Evolutionary conservation across 2,329 filamentous ascomycete genomes (phyloP).

Genomic region (Dactylellina haptotyla): DNA sequence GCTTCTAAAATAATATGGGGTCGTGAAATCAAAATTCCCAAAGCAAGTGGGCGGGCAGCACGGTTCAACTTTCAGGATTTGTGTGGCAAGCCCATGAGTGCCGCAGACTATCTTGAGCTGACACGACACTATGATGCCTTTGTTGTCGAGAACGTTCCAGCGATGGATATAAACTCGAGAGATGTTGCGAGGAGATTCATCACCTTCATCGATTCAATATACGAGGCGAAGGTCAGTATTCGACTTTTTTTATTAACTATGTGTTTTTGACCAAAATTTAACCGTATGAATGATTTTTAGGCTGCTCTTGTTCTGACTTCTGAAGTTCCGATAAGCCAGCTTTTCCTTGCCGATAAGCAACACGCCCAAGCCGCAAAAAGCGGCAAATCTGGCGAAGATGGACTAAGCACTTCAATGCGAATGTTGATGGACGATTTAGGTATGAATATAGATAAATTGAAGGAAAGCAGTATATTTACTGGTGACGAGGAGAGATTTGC

Average conservation of each 20-base stretch:
- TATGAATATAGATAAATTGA: constrained; percentile 83
- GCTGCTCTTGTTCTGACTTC: constrained; percentile 96
- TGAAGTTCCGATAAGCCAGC: constrained; percentile 81
- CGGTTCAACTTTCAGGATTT: constrained; percentile 94
- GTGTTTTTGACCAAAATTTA: neutral
- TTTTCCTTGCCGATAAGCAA: constrained; percentile 71
- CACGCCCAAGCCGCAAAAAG: constrained; percentile 70
- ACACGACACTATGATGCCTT: constrained; percentile 91
- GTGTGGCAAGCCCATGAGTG: constrained; percentile 86
- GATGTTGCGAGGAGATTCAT: constrained; percentile 94
- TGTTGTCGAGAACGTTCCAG: constrained; percentile 87
- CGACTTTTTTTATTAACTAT: neutral
- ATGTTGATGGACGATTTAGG: constrained; percentile 88
- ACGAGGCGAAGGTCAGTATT: constrained; percentile 73
- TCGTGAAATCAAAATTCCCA: constrained; percentile 84
- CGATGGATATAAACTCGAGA: constrained; percentile 85
- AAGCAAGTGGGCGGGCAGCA: constrained; percentile 85
- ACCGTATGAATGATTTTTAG: constrained; percentile 61
- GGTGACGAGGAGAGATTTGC: constrained; percentile 97
- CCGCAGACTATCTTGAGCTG: constrained; percentile 93
- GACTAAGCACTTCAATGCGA: constrained; percentile 75
- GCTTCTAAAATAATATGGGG: constrained; percentile 91
- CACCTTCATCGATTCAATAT: constrained; percentile 96
- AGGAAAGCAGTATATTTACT: constrained; percentile 85
- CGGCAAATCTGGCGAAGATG: constrained; percentile 66